Evolutionary conservation across 2,329 filamentous ascomycete genomes (phyloP), one percentile per base, ranked within the genome.

Genomic region (Sporothrix protearum): DNA sequence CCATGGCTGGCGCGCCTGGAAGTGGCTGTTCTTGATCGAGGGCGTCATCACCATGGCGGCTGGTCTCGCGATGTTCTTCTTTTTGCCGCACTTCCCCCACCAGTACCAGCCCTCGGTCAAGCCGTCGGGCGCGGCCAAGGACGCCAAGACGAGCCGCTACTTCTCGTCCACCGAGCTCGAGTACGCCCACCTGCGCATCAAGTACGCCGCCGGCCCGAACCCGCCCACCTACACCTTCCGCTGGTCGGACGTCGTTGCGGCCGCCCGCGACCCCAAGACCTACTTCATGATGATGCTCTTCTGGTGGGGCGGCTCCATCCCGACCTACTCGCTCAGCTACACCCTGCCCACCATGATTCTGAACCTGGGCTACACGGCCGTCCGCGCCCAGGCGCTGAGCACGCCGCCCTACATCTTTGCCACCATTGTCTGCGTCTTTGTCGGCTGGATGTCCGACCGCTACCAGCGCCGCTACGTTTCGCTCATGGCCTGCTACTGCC

Each of bases 271-370:
- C 57, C 77, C 45, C 57, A 70, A 70, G 69, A 70, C 59, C 39
- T 89, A 88, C 76, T 75, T 89, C 74, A 86, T 89, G 85, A 88
- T 88, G 83, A 45, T 71, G 53, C 42, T 67, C 59, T 61, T 71
- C 61, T 68, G 61, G 70, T 71, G 70, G 70, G 61, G 61, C 61
- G 61, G 70, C 51, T 71, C 70, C 3, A 67, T 66, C 51, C 69
- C 69, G 16, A 71, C 69, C 16, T 71, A 67, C 61, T 71, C 67
- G 9, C 72, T 77, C 67, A 74, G 73, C 19, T 77, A 76, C 45
- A 77, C 75, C 33, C 70, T 78, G 39, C 76, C 77, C n/a, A 78
- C 77, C n/a, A 78, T 78, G 72, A 72, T 78, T 63, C 73, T 73
- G 33, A 76, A 76, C 73, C 71, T 78, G 49, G 77, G 77, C 1